Conservation (phyloP, 352 stramenopile species). For the Pythium utonaiense region DNA sequence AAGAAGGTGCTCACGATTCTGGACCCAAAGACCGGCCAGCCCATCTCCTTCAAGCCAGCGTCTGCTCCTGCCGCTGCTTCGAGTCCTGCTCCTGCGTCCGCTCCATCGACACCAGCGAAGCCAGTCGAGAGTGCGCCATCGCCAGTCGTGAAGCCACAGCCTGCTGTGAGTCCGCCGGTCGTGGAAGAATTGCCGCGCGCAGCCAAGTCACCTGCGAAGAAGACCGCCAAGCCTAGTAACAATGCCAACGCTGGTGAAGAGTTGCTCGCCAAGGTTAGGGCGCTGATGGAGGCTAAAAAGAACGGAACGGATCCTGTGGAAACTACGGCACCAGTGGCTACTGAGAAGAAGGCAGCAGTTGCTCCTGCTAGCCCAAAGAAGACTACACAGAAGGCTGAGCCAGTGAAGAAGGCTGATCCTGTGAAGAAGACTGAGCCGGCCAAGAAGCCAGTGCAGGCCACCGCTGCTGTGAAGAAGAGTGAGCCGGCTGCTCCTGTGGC, state of each 20-base stretch:
- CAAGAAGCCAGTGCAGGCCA: background rate
- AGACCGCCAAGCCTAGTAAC: slow-evolving; percentile 9
- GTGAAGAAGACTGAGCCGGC: background rate
- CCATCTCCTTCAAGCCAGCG: background rate
- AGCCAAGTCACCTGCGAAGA: slow-evolving; percentile 16
- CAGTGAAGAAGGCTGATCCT: background rate
- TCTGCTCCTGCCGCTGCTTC: slow-evolving; percentile 3
- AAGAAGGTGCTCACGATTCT: slow-evolving; percentile 34
- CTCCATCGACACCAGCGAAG: slow-evolving; percentile 15
- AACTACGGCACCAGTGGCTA: background rate
- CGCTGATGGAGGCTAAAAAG: slow-evolving; percentile 19
- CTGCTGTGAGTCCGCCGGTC: background rate
- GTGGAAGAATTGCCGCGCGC: slow-evolving; percentile 5
- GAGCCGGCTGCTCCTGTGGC: background rate
- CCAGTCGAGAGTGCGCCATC: slow-evolving; percentile 1
- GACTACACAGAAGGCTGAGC: background rate
- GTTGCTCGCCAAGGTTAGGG: slow-evolving; percentile 18
- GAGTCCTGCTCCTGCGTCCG: slow-evolving; percentile 3
- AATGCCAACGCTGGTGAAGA: slow-evolving; percentile 16
- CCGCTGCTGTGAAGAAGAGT: background rate
- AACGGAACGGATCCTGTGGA: slow-evolving; percentile 1
- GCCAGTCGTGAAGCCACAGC: slow-evolving; percentile 1
- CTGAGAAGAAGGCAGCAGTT: background rate
- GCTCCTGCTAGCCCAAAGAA: slow-evolving; percentile 13
- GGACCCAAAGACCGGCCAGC: slow-evolving; percentile 27